Conservation (phyloP, 176 grass and related monocot genomes). For the Olyra latifolia region DNA sequence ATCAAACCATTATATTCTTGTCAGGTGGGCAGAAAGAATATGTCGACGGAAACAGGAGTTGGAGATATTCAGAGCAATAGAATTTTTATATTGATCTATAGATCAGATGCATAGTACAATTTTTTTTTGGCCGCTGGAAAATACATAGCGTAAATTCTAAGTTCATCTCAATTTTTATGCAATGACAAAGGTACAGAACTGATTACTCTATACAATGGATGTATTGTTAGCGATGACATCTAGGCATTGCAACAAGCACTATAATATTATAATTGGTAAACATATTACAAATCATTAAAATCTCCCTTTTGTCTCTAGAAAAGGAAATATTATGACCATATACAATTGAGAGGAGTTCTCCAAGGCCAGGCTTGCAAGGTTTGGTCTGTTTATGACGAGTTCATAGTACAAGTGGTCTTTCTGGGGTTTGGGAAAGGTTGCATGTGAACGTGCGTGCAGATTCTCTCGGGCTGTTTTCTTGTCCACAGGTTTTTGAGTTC, state of each 20-base stretch:
- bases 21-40: neutral
- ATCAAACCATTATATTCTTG: neutral
- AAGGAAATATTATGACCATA: neutral
- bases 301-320: neutral
- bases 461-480: conserved; percentile 68
- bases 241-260: neutral
- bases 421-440: conserved; percentile 21
- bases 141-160: neutral
- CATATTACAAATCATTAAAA: conserved; percentile 1
- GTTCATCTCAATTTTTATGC: neutral
- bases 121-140: neutral
- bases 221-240: neutral
- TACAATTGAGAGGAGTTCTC: conserved; percentile 9
- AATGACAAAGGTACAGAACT: neutral
- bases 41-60: neutral
- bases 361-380: neutral
- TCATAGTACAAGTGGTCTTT: neutral
- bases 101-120: neutral
- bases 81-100: neutral
- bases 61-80: neutral
- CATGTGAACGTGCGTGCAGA: conserved; percentile 53
- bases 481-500: conserved; percentile 83
- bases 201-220: neutral
- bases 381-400: neutral
- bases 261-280: neutral